Evolutionary conservation across 768 basidiomycete genomes (phyloP), one percentile per base, ranked within the genome.

Genomic region (Trametopsis cervina): DNA sequence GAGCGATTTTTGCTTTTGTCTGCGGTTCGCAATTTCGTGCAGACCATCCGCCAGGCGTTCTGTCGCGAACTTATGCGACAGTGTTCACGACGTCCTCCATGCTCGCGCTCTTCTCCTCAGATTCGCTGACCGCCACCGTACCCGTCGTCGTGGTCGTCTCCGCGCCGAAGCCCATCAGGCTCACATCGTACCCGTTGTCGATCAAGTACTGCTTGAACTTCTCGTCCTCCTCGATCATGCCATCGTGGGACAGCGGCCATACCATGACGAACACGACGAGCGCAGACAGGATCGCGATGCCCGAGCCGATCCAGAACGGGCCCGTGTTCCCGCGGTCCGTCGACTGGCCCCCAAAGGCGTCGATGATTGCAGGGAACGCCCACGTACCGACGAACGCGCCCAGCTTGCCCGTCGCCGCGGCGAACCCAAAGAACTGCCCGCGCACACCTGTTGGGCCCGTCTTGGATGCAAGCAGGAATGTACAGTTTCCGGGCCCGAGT

Each of bases 251-350:
- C 46, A 93, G 72, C 33, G 90, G 89, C 39, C 69, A 72, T 58
- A 96, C 77, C 66, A 89, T 81, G 64, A 89, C 63, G 55, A 81
- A 73, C 0, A 83, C 81, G 54, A 90, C 67, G 7, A 81, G 18
- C 2, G 93, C 92, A 50, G 86, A 89, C 43, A 91, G 53, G 40
- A 95, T 54, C 3, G 90, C 90, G 41, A 96, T 75, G 33, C 82
- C 85, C 54, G 85, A 87, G n/a, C 75, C 89, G 53, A 91, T 63
- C 86, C 84, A 90, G 76, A 91, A 91, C 11, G 89, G 89, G 17
- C 89, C 89, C 0, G 90, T 91, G 60, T 85, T 83, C 42, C 83
- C 85, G 52, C 68, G 73, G 29, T 66, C 61, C 29, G 29, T 33
- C 15, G 7, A 33, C 29, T 33, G 7, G 4, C 82, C 83, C 51